These are phyloP conservation scores for Mortierella sp. DNA, from an alignment of 371 early-diverging fungal species.

Conservation along the genomic window DNA sequence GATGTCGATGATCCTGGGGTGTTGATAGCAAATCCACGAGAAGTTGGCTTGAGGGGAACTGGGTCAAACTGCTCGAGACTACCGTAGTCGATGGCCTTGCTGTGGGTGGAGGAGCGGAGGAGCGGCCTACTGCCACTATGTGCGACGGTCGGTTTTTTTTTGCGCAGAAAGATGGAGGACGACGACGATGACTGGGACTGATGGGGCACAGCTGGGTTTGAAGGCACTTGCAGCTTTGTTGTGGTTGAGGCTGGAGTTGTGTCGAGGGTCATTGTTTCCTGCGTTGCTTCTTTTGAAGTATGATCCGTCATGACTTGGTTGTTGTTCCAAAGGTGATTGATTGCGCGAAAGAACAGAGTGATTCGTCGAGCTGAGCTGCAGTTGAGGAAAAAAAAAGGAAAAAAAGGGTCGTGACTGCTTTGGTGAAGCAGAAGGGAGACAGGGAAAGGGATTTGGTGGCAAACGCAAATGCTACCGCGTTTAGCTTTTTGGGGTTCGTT, in stretches of 20 bases:
- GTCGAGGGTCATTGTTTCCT: background rate
- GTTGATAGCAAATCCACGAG: constrained; percentile 11
- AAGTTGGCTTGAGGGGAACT: constrained; percentile 8
- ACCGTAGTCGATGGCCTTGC: constrained; percentile 21
- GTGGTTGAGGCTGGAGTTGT: background rate
- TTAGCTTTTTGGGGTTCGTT: too few relatives aligned
- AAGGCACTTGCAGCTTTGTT: background rate
- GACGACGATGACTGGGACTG: background rate
- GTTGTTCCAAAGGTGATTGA: background rate
- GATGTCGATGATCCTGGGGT: background rate
- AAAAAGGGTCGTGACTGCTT: background rate
- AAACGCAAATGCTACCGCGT: too few relatives aligned
- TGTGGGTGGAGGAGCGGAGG: constrained; percentile 24
- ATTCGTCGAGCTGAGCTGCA: background rate
- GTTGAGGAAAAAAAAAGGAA: background rate
- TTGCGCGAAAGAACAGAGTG: background rate
- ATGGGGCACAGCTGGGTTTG: background rate
- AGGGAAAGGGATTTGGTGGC: background rate
- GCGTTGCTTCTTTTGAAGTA: background rate
- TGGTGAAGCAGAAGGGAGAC: too few relatives aligned
- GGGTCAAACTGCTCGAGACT: constrained; percentile 23
- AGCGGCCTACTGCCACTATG: constrained; percentile 24
- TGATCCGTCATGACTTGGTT: background rate
- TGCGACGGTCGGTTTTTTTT: constrained; percentile 36
- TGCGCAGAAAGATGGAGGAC: constrained; percentile 17